Evolutionary conservation across 495 filamentous ascomycete genomes (phyloP).

Genomic region (Amorphotheca resinae): DNA sequence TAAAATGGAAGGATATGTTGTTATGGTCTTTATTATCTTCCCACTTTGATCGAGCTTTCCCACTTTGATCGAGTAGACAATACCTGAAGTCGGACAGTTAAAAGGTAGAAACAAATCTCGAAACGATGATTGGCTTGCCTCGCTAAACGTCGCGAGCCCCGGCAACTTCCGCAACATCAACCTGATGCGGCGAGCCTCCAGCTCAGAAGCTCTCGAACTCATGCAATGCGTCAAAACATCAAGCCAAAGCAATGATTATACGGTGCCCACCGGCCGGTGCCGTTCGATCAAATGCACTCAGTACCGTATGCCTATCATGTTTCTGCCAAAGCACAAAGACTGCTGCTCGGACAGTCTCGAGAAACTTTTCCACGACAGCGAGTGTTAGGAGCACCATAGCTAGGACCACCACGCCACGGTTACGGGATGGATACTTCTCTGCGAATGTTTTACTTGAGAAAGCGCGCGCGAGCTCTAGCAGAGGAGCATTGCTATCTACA

Average conservation of each 20-base stretch:
- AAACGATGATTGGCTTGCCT: neutral
- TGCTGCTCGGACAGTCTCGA: conserved; percentile 1
- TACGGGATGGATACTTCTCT: conserved; percentile 17
- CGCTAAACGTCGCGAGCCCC: neutral
- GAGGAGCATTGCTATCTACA: conserved; percentile 11
- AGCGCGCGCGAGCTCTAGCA: conserved; percentile 4
- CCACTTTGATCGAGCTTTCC: too few relatives aligned
- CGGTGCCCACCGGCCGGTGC: conserved; percentile 14
- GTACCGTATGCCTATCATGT: conserved; percentile 17
- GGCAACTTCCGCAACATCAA: neutral
- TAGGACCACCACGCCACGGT: conserved; percentile 5
- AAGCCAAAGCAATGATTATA: conserved; percentile 19
- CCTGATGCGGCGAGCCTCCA: too few relatives aligned
- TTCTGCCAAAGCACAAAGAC: conserved; percentile 3
- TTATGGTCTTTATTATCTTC: too few relatives aligned
- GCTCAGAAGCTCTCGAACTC: too few relatives aligned
- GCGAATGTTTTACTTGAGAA: conserved; percentile 17
- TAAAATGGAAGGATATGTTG: too few relatives aligned
- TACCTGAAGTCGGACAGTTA: too few relatives aligned
- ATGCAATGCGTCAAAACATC: neutral
- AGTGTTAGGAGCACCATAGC: conserved; percentile 8
- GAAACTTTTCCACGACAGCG: conserved; percentile 14
- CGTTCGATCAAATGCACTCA: conserved; percentile 14
- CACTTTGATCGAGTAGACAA: too few relatives aligned
- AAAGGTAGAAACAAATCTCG: neutral